Evolutionary conservation across 345 rosid genomes (phyloP), one percentile per base, ranked within the genome.

Genomic region (Heritiera fomes): DNA sequence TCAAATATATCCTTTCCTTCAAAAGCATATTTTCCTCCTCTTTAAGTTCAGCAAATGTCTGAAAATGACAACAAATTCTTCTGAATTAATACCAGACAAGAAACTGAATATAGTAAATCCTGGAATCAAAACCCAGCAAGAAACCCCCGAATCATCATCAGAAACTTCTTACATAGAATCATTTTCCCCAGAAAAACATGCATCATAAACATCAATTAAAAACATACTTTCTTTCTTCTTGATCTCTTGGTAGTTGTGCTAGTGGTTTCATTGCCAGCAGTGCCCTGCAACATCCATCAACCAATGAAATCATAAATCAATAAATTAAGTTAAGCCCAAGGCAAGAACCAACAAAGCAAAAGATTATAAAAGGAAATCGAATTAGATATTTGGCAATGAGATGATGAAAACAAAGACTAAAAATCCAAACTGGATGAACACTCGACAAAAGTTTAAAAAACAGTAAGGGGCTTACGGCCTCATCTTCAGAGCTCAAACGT

Each of bases 31-130:
- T 82, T 82, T 90, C 97, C 84, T 91, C 98, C 50, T 84, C 86
- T 76, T 87, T 87, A 23, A 95, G 97, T 83, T 91, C 97, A 72
- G 89, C 91, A 85, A 88, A 90, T 0, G 94, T 90, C 98, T 94
- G 89, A 30, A 78, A 63, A 55, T 73, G 61, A 15, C 17, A 38
- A 7, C 11, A 49, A 65, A 72, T 60, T 9, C 20, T 7, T 53
- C 65, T 1, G n/a, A 11, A 15, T 59, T 47, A 58, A 15, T 38
- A 56, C 34, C 32, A 45, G 4, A 41, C 23, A 32, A 58, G 8
- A 15, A 1, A 58, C 0, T n/a, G 11, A 58, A 7, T 58, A n/a
- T 8, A 7, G 30, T 13, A 49, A 62, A 14, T 61, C 15, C 55
- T 12, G 10, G 3, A 45, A 7, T 14, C 43, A 10, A 15, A 63